Percentiles rank a stretch among this genome's conserved stretches.
phyloP scores from a whole-genome alignment of 768 basidiomycete genomes.

The Terana coerulea region DNA sequence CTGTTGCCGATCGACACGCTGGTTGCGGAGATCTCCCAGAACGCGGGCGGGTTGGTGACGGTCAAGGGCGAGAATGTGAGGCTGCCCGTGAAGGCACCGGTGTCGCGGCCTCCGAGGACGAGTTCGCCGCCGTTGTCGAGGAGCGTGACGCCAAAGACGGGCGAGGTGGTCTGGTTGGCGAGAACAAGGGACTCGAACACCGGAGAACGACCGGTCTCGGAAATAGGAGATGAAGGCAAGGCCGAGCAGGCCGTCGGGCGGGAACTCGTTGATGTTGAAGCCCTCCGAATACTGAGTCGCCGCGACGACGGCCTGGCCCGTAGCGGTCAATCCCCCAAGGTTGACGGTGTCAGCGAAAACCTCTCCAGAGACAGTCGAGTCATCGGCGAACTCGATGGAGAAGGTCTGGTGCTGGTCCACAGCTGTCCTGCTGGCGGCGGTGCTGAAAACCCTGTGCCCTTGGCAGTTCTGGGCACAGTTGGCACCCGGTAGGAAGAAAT shows the following conservation, averaged over 20 bases:
- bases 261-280: conserved; percentile 24
- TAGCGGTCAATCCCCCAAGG: conserved; percentile 33
- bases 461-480: conserved; percentile 12
- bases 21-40: conserved; percentile 25
- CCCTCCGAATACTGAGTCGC: conserved; percentile 36
- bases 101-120: conserved; percentile 52
- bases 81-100: conserved; percentile 38
- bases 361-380: conserved; percentile 33
- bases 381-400: conserved; percentile 34
- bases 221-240: conserved; percentile 29
- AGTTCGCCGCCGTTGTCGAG: conserved; percentile 42
- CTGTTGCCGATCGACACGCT: conserved; percentile 11
- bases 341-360: conserved; percentile 41
- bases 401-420: conserved; percentile 25
- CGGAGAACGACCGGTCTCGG: conserved; percentile 18
- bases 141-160: conserved; percentile 48
- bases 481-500: conserved; percentile 33
- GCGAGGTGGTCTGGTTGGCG: conserved; percentile 28
- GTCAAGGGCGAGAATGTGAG: conserved; percentile 37
- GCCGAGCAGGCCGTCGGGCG: conserved; percentile 40
- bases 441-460: conserved; percentile 30
- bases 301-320: conserved; percentile 40
- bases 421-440: conserved; percentile 30
- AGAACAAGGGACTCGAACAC: conserved; percentile 39
- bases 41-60: conserved; percentile 19